These are phyloP conservation scores for Silene conica DNA, from an alignment of 148 eudicot genomes.

Conservation along the genomic window DNA sequence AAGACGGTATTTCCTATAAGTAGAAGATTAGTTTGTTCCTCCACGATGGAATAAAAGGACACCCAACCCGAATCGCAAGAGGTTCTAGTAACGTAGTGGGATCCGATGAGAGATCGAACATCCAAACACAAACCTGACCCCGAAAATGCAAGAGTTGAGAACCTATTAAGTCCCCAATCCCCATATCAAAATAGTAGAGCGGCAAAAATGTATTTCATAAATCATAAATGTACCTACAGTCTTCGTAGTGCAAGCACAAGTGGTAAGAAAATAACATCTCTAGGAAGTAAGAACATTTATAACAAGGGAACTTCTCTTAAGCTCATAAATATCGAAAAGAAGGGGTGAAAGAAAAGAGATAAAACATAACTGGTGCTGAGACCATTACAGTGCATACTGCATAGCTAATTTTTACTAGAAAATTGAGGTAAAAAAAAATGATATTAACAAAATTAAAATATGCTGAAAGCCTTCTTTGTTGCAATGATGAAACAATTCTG, in stretches of 20 bases:
- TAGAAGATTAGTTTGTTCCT: neutral
- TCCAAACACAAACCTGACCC: neutral
- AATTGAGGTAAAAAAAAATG: neutral
- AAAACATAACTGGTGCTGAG: neutral
- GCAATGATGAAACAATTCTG: slow-evolving; percentile 10
- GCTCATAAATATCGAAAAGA: neutral
- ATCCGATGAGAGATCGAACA: neutral
- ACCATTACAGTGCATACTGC: neutral
- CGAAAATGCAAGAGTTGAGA: neutral
- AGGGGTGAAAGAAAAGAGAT: neutral
- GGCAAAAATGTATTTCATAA: no score
- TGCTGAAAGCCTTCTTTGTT: neutral
- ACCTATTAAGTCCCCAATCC: neutral
- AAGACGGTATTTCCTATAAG: neutral
- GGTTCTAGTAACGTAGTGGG: neutral
- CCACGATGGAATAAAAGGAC: neutral
- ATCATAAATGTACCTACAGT: neutral
- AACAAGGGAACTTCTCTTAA: neutral
- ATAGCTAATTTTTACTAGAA: neutral
- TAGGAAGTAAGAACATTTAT: neutral
- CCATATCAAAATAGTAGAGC: no score
- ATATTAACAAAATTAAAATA: neutral
- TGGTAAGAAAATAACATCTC: neutral
- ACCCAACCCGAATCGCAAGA: neutral
- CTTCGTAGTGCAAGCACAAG: neutral